These are phyloP conservation scores for Xylaria sp. DNA, from an alignment of 2,329 filamentous ascomycete species.

Conservation along the genomic window DNA sequence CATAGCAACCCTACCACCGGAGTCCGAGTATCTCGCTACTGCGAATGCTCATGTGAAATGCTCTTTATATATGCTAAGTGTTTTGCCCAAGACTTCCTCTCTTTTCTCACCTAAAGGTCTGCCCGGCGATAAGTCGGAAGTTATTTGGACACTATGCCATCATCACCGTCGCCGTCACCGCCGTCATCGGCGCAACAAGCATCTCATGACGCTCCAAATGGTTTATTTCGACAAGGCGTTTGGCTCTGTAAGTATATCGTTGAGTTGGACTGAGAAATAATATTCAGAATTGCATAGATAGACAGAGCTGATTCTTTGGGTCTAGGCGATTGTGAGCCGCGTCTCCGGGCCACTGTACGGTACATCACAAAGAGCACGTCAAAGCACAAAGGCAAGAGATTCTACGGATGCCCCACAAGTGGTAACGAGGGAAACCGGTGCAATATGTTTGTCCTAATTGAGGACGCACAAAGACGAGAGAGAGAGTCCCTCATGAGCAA, in stretches of 20 bases:
- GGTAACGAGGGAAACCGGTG: constrained; percentile 56
- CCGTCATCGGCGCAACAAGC: constrained; percentile 18
- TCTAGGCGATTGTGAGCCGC: constrained; percentile 62
- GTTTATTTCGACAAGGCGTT: constrained; percentile 48
- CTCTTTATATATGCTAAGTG: neutral
- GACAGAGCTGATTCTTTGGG: neutral
- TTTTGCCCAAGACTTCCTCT: neutral
- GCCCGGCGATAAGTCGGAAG: neutral
- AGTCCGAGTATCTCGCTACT: neutral
- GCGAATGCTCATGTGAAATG: neutral
- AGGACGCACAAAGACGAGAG: constrained; percentile 61
- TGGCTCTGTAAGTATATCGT: constrained; percentile 53
- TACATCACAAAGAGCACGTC: constrained; percentile 59
- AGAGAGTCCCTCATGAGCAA: constrained; percentile 56
- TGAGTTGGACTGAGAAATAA: neutral
- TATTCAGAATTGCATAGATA: neutral
- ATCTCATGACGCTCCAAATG: constrained; percentile 34
- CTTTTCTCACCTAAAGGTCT: neutral
- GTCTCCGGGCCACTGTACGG: constrained; percentile 60
- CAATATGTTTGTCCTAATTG: constrained; percentile 67
- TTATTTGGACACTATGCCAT: neutral
- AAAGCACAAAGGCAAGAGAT: constrained; percentile 61
- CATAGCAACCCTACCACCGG: neutral
- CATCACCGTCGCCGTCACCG: constrained; percentile 24
- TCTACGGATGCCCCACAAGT: constrained; percentile 64